Conservation (phyloP, 163 green algal species). For the Picocystis sp. region DNA sequence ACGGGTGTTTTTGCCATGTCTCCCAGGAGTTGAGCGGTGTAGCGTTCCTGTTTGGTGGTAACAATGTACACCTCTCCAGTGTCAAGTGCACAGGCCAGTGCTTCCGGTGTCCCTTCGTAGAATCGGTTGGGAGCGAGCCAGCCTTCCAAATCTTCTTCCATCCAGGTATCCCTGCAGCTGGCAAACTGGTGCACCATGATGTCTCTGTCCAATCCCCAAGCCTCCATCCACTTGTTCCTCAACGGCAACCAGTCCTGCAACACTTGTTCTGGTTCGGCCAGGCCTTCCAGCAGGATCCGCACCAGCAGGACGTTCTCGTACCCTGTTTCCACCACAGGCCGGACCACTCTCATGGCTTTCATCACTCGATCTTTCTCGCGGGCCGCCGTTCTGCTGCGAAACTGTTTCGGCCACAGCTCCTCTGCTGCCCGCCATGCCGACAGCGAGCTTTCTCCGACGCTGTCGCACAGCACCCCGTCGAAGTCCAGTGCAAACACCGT, state of each 20-base stretch:
- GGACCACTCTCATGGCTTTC: conserved; percentile 61
- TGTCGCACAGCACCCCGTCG: conserved; percentile 92
- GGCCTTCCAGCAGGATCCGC: conserved; percentile 43
- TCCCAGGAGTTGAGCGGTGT: conserved; percentile 61
- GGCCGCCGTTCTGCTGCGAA: conserved; percentile 29
- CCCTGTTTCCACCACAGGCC: conserved; percentile 92
- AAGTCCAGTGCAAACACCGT: conserved; percentile 76
- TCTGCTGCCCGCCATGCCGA: conserved; percentile 65
- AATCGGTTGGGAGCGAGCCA: conserved; percentile 80
- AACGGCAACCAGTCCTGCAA: conserved; percentile 52
- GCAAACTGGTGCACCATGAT: conserved; percentile 82
- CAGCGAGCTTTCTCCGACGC: conserved; percentile 67
- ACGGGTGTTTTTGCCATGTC: conserved; percentile 67
- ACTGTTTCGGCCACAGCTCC: conserved; percentile 68
- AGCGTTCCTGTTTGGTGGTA: conserved; percentile 69
- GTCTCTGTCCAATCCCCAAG: conserved; percentile 56
- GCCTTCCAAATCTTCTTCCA: conserved; percentile 56
- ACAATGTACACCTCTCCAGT: conserved; percentile 72
- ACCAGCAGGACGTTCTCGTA: conserved; percentile 95
- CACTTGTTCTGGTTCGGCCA: conserved; percentile 43
- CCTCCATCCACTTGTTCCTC: conserved; percentile 52
- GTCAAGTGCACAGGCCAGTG: conserved; percentile 19
- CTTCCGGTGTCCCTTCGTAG: conserved; percentile 18
- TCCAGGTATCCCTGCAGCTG: conserved; percentile 78
- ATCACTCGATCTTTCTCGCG: conserved; percentile 43